phyloP scores from a whole-genome alignment of 805 yeast genomes.

The Suhomyces tanzawaensis region DNA sequence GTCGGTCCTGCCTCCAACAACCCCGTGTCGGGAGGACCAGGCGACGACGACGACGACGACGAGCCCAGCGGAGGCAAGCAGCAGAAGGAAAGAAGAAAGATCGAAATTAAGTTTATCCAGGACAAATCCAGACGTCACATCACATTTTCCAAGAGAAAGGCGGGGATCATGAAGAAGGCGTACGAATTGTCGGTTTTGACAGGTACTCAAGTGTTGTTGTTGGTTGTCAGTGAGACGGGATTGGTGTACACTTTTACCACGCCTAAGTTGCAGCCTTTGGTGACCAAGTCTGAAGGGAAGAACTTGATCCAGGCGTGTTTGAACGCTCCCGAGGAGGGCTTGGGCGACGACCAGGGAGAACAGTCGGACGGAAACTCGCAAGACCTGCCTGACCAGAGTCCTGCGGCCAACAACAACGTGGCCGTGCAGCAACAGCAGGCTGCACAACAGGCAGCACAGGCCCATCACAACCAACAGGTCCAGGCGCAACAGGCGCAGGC shows the following conservation, averaged over 20 bases:
- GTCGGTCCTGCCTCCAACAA: conserved; percentile 14
- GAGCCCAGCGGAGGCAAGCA: conserved; percentile 47
- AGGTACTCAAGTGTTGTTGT: conserved; percentile 91
- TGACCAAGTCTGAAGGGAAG: conserved; percentile 96
- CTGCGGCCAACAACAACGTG: conserved; percentile 18
- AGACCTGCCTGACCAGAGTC: conserved; percentile 41
- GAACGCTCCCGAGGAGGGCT: conserved; percentile 90
- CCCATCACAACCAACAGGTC: conserved; percentile 10
- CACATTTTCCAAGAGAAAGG: conserved; percentile 96
- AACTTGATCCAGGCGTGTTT: conserved; percentile 94
- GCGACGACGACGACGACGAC: conserved; percentile 52
- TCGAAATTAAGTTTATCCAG: conserved; percentile 95
- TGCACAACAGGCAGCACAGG: conserved; percentile 15
- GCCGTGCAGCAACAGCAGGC: conserved; percentile 13
- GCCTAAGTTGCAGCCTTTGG: conserved; percentile 97
- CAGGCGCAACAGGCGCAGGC: conserved; percentile 17
- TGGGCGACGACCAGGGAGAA: conserved; percentile 60
- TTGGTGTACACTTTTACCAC: conserved; percentile 97
- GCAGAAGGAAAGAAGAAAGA: conserved; percentile 72
- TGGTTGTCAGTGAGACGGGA: conserved; percentile 98
- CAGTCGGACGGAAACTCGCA: conserved; percentile 49
- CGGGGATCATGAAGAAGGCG: conserved; percentile 99
- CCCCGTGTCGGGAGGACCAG: conserved; percentile 25
- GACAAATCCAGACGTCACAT: conserved; percentile 98
- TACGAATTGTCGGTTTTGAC: conserved; percentile 94